Base-by-base conservation (phyloP, 169 alveolate genomes). In the Cryptosporidium sp. region DNA sequence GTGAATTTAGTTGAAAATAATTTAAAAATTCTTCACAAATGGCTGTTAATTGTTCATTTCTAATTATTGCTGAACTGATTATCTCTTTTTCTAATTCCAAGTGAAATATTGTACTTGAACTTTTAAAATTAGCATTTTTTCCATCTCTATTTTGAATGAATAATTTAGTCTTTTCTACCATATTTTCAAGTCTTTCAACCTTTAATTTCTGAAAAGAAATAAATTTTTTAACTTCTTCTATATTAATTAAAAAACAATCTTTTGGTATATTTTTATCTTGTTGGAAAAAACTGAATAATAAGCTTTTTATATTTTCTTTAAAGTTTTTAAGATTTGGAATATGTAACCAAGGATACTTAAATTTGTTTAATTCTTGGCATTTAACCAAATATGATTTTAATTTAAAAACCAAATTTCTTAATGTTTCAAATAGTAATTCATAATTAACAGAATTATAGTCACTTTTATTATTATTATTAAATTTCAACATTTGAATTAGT, bases 261-360 rank as follows among this genome's bases (percentile, higher is more conserved):
- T 18, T 18, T 69, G 75, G 75, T 16, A 69, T 10, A 44, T 44
- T 69, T 35, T 3, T 39, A 37, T 29, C 37, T 3, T 69, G 16
- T 37, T 16, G 21, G n/a, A 69, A 37, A 35, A 16, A 14, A 5
- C 4, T 8, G 21, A 35, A 37, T 26, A 70, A 51, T 45, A 70
- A 48, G 0, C n/a, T 42, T 4, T 4, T 18, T 42, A 70, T 42
- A 23, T 70, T 65, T 0, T 45, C 42, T 52, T 70, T 70, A 14
- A 21, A 18, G 33, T 65, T 58, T 29, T 29, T 21, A 42, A 70
- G 23, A n/a, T 8, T 12, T 23, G 31, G 12, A 29, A 51, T 29
- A 70, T 70, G 31, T 70, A 29, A n/a, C 86, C 86, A 73, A 23
- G 86, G 86, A 21, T 9, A 3, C 21, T 56, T 51, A 14, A 51